phyloP scores from a whole-genome alignment of 2,329 filamentous ascomycete genomes.

The Colletotrichum sp. region DNA sequence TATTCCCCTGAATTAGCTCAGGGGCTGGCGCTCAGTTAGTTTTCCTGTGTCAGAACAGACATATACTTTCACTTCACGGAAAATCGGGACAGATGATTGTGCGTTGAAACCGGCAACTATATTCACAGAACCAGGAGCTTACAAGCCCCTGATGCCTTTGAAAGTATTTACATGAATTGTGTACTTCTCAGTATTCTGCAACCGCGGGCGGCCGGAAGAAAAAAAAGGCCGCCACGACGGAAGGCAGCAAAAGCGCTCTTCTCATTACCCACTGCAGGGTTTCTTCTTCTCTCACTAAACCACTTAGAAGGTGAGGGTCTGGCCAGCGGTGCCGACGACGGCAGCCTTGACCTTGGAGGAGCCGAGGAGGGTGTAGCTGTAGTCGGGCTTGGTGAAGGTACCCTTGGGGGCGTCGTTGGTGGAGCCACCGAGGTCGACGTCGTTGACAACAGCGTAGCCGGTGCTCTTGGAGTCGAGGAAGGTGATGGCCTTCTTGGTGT shows the following conservation, averaged over 20 bases:
- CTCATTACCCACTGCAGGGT: neutral
- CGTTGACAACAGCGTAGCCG: constrained; percentile 45
- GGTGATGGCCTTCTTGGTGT: constrained; percentile 39
- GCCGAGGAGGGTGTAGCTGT: constrained; percentile 52
- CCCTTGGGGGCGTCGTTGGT: constrained; percentile 54
- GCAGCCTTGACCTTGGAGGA: constrained; percentile 49
- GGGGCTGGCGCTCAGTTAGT: no score
- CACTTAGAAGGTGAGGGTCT: constrained; percentile 39
- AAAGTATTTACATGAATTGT: constrained; percentile 18
- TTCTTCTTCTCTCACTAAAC: neutral
- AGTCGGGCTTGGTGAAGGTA: constrained; percentile 57
- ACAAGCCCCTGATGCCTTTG: neutral
- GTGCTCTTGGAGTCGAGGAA: constrained; percentile 44
- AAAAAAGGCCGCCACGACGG: neutral
- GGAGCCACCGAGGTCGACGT: constrained; percentile 48
- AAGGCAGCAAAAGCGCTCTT: constrained; percentile 3
- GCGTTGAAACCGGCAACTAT: neutral
- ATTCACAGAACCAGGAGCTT: neutral
- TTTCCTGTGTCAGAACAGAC: no score
- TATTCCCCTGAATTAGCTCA: neutral
- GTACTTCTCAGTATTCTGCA: neutral
- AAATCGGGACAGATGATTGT: neutral
- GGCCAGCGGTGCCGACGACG: constrained; percentile 43
- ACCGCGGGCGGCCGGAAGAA: neutral
- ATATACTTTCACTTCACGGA: no score